Percentiles rank a stretch among this genome's conserved stretches.
Conservation (phyloP, 2,329 filamentous ascomycete genomes). For the Orbilia brochopaga region DNA sequence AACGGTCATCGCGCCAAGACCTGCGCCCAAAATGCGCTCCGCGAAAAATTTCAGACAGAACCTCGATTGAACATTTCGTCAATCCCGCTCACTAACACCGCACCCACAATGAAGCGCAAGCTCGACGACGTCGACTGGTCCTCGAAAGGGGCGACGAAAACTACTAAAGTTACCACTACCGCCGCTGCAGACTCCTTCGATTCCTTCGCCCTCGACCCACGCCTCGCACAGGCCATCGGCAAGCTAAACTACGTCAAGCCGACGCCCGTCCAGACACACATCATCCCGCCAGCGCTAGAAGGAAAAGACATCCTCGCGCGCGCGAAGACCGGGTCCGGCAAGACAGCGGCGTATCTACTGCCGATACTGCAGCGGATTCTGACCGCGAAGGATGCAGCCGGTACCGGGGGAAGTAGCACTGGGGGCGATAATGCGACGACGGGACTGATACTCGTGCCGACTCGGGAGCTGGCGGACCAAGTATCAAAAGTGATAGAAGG, state of each 20-base stretch:
- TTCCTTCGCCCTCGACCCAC: conserved; percentile 78
- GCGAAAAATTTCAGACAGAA: background rate
- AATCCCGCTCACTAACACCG: conserved; percentile 5
- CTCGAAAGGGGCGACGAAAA: conserved; percentile 52
- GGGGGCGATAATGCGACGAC: conserved; percentile 63
- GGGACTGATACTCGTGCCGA: conserved; percentile 89
- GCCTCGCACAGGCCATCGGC: conserved; percentile 83
- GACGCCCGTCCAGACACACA: conserved; percentile 84
- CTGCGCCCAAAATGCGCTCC: background rate
- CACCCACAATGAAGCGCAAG: conserved; percentile 67
- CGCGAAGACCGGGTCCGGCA: conserved; percentile 93
- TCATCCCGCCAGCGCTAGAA: conserved; percentile 84
- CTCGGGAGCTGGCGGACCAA: conserved; percentile 90
- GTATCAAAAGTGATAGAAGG: conserved; percentile 78
- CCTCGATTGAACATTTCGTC: conserved; percentile 6
- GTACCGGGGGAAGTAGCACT: conserved; percentile 15
- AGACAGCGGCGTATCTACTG: conserved; percentile 93
- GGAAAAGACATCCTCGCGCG: conserved; percentile 88
- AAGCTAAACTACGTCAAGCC: conserved; percentile 83
- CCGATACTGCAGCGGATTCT: conserved; percentile 86
- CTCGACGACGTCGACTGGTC: conserved; percentile 65
- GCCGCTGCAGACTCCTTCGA: conserved; percentile 68
- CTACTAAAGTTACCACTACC: too few relatives aligned
- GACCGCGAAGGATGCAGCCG: conserved; percentile 71
- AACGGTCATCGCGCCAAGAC: conserved; percentile 9